Conservation (phyloP, 371 early-diverging fungal species). For the Syncephalastrum sp. region DNA sequence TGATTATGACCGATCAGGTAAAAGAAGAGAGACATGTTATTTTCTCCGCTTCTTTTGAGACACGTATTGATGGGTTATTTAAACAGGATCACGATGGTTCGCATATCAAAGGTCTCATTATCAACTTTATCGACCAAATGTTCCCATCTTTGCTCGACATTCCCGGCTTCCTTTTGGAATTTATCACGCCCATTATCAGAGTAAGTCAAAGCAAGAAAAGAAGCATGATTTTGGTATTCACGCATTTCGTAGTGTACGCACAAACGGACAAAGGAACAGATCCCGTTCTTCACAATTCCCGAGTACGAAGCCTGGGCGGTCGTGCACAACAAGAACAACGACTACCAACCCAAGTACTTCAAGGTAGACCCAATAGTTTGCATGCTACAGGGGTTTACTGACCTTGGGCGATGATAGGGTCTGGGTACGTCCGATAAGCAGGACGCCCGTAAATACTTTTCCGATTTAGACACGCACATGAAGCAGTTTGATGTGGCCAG, state of each 20-base stretch:
- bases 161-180: conserved; percentile 96
- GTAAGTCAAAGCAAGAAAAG: conserved; percentile 30
- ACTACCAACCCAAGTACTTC: conserved; percentile 96
- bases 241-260: conserved; percentile 40
- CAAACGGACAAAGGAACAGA: conserved; percentile 57
- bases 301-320: conserved; percentile 96
- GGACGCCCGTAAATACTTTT: conserved; percentile 98
- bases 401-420: conserved; percentile 58
- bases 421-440: conserved; percentile 92
- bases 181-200: conserved; percentile 99
- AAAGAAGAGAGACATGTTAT: background rate
- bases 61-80: background rate
- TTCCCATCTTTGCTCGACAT: conserved; percentile 96
- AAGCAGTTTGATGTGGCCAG: conserved; percentile 80
- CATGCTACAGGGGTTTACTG: too few relatives aligned
- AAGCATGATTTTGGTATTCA: background rate
- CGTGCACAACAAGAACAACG: conserved; percentile 59
- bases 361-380: conserved; percentile 56
- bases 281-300: conserved; percentile 94
- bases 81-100: conserved; percentile 96
- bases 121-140: conserved; percentile 98
- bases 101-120: conserved; percentile 99
- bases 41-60: too few relatives aligned
- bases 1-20: conserved; percentile 99
- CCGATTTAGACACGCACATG: conserved; percentile 75